phyloP scores from a whole-genome alignment of 2,329 filamentous ascomycete genomes.

The Stagonosporopsis tanaceti region DNA sequence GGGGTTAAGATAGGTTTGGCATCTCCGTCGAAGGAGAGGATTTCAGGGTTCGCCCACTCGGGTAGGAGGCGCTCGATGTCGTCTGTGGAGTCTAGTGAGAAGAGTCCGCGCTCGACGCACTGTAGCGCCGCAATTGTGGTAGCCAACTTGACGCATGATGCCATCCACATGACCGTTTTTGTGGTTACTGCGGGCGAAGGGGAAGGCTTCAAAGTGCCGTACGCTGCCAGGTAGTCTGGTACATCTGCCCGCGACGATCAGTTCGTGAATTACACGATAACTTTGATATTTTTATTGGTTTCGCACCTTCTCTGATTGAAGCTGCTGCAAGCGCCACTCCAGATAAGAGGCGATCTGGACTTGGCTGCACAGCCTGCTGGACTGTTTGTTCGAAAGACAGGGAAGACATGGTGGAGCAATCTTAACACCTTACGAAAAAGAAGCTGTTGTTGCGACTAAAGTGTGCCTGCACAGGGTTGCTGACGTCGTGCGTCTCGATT shows the following conservation, averaged over 20 bases:
- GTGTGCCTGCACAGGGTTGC: background rate
- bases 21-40: conserved; percentile 26
- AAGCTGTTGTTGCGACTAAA: background rate
- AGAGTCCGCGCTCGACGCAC: conserved; percentile 39
- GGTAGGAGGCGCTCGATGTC: conserved; percentile 35
- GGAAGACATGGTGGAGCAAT: conserved; percentile 13
- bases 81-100: conserved; percentile 33
- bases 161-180: conserved; percentile 42
- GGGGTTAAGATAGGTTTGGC: conserved; percentile 21
- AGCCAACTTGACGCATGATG: conserved; percentile 41
- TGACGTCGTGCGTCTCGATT: background rate
- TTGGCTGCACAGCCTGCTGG: conserved; percentile 29
- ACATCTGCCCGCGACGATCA: background rate
- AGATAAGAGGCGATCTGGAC: conserved; percentile 25
- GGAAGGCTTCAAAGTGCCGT: conserved; percentile 26
- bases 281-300: background rate
- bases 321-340: conserved; percentile 36
- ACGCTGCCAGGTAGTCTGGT: conserved; percentile 25
- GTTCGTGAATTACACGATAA: background rate
- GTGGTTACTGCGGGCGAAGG: conserved; percentile 24
- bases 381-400: conserved; percentile 24
- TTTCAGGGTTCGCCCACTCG: conserved; percentile 32
- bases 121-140: conserved; percentile 40
- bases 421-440: background rate
- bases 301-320: conserved; percentile 24